Conservation (phyloP, 768 basidiomycete species). For the Boletus insuetus region DNA sequence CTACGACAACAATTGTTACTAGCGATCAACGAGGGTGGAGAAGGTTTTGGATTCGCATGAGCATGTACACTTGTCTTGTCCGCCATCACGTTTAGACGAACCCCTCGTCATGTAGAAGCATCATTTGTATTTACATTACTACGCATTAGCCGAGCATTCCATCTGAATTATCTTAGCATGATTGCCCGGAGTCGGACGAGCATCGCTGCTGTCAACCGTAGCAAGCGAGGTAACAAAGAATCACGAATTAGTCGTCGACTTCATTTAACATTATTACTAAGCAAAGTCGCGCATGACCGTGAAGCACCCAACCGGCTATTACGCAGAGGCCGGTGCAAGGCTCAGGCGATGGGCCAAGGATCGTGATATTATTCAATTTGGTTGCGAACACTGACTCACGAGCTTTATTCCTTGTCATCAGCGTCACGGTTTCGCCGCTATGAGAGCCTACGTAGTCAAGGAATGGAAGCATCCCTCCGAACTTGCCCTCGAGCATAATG, state of each 20-base stretch:
- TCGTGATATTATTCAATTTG: too few species aligned
- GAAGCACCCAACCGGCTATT: too few species aligned
- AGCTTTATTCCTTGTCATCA: background rate
- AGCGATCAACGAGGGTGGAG: constrained; percentile 94
- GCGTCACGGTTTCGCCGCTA: constrained; percentile 36
- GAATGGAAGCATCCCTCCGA: constrained; percentile 68
- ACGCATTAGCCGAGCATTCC: too few species aligned
- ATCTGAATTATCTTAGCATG: background rate
- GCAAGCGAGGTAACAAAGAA: too few species aligned
- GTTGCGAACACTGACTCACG: too few species aligned
- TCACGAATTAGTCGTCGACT: too few species aligned
- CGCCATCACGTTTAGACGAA: constrained; percentile 15
- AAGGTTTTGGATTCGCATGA: constrained; percentile 87
- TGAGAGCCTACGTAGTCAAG: constrained; percentile 78
- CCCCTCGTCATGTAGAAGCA: constrained; percentile 26
- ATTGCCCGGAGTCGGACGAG: background rate
- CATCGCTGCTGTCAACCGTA: too few species aligned
- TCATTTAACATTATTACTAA: too few species aligned
- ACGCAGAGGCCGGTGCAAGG: too few species aligned
- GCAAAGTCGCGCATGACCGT: too few species aligned
- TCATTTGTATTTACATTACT: constrained; percentile 33
- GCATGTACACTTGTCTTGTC: constrained; percentile 7
- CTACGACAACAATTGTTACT: constrained; percentile 85
- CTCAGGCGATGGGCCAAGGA: too few species aligned
- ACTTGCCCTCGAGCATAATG: constrained; percentile 50